Base-by-base conservation (phyloP, 345 rosid species). In the Eucalyptus guilfoylei region DNA sequence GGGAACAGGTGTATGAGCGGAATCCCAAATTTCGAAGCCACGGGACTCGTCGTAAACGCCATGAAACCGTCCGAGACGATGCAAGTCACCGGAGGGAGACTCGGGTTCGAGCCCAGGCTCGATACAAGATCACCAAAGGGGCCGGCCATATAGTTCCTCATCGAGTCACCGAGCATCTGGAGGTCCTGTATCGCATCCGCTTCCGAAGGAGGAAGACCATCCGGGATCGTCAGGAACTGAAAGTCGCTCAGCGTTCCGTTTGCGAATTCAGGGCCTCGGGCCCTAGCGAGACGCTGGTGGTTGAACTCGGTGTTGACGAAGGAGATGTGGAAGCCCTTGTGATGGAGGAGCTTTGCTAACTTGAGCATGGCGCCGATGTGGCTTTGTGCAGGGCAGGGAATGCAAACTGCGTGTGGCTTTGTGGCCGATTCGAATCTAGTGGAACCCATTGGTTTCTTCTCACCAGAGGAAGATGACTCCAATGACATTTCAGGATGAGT, bases 261-360 rank as follows among this genome's bases (percentile, higher is more conserved):
- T 2, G 45, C 15, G 19, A 87, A 86, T 40, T 54, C 28, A 16
- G 48, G 67, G 19, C 89, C 89, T 30, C 87, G 40, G 13, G 90
- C 72, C 45, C 83, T 86, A 52, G 83, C 45, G 24, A 91, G 47
- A 26, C 92, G 89, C 14, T 6, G 55, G 86, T 89, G 90, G 50
- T 91, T 91, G 85, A 88, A 91, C 16, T 89, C 88, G 12, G 92
- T 87, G 88, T 89, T 85, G 23, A 89, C 87, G 80, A 91, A 91
- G 62, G 92, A 88, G 28, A 91, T 49, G 85, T 86, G 85, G 86
- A 91, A 89, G 76, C 91, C 91, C 34, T 32, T 88, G 34, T 48
- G 86, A 40, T 87, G 89, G 86, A 91, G 91, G 34, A 91, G 90
- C 86, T 89, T 89, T 34, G 92, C 91, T 30, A 88, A 85, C 49